Evolutionary conservation across 1,284 basidiomycete species (phyloP).

Genomic region (Hymenochaete sp.): DNA sequence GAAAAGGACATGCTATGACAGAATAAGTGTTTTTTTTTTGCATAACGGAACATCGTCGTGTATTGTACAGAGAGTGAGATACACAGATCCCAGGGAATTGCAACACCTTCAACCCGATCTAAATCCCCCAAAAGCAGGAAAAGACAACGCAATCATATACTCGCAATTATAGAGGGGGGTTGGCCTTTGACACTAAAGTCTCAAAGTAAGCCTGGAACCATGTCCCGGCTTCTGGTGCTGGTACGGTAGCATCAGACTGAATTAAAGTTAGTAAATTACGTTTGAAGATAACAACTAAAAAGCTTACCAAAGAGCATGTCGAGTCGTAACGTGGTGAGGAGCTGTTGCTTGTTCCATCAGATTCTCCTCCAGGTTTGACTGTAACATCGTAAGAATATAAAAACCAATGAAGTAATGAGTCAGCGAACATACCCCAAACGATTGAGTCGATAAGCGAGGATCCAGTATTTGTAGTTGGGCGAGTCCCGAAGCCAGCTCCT

Average conservation of each 20-base stretch:
- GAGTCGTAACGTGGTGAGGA: conserved; percentile 50
- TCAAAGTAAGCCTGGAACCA: conserved; percentile 61
- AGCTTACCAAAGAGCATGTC: conserved; percentile 42
- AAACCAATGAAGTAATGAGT: neutral
- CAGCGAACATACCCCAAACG: conserved; percentile 37
- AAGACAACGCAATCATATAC: neutral
- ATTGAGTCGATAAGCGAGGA: conserved; percentile 49
- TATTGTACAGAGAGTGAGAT: neutral
- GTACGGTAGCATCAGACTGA: conserved; percentile 42
- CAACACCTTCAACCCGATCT: neutral
- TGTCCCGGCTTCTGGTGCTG: conserved; percentile 52
- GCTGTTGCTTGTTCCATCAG: conserved; percentile 53
- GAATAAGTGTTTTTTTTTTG: neutral
- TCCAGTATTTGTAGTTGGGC: conserved; percentile 49
- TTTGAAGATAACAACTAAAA: neutral
- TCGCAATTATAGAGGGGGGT: conserved; percentile 39
- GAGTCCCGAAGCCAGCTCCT: conserved; percentile 52
- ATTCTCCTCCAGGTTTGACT: conserved; percentile 60
- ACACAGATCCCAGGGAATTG: conserved; percentile 1
- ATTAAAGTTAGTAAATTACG: conserved; percentile 7
- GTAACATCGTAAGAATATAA: neutral
- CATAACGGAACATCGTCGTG: no score
- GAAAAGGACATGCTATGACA: no score
- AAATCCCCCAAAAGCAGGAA: neutral
- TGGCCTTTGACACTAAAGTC: conserved; percentile 43